Evolutionary conservation across 192 early-diverging fungal species (phyloP).

Genomic region (Coemansia sp.): DNA sequence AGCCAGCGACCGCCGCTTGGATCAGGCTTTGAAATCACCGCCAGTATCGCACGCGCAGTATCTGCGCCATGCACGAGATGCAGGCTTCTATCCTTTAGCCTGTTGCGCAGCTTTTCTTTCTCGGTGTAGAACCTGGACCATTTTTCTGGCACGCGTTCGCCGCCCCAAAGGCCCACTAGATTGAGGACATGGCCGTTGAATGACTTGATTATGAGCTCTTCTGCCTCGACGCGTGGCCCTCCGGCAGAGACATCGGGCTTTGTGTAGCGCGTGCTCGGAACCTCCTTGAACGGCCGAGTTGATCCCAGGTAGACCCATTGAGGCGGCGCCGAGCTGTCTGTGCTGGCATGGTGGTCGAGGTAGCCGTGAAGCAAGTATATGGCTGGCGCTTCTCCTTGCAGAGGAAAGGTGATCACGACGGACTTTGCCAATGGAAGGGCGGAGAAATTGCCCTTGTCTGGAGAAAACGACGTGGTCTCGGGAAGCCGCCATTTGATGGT

Average conservation of each 20-base stretch:
- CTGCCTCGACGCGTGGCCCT: constrained; percentile 33
- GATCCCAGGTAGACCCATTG: constrained; percentile 48
- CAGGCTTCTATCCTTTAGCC: constrained; percentile 36
- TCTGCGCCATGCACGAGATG: constrained; percentile 49
- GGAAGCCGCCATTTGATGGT: constrained; percentile 36
- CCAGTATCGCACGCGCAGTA: constrained; percentile 27
- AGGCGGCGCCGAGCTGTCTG: neutral
- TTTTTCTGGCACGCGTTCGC: constrained; percentile 27
- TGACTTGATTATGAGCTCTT: constrained; percentile 22
- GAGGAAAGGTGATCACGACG: constrained; percentile 40
- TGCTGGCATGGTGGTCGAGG: constrained; percentile 1
- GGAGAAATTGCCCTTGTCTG: neutral
- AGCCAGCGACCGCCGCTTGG: constrained; percentile 32
- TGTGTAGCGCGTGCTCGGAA: constrained; percentile 38
- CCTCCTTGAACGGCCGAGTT: constrained; percentile 39
- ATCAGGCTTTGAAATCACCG: neutral
- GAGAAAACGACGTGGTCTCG: neutral
- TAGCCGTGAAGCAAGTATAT: constrained; percentile 21
- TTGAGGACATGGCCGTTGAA: constrained; percentile 35
- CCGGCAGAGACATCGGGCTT: constrained; percentile 17
- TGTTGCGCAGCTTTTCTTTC: constrained; percentile 26
- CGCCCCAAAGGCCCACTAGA: constrained; percentile 50
- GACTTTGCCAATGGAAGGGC: constrained; percentile 26
- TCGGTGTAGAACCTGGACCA: constrained; percentile 42
- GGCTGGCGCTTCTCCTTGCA: constrained; percentile 21